Base-by-base conservation (phyloP, 352 stramenopile genomes). In the Pythium periplocum region DNA sequence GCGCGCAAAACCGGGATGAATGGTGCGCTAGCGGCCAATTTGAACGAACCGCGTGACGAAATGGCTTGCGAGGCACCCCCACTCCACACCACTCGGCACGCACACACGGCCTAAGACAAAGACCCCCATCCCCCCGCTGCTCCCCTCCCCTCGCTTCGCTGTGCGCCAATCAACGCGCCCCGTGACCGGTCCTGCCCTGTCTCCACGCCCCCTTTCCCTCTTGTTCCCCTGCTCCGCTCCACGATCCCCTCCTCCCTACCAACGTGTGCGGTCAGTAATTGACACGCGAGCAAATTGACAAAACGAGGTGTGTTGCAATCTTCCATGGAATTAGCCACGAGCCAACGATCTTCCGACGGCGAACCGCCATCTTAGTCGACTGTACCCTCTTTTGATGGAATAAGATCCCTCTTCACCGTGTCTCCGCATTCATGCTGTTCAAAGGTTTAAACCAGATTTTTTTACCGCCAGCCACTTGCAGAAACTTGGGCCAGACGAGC, bases 211-310 rank as follows among this genome's bases (percentile, higher is more conserved):
- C 44, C 46, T 36, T 38, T 44, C 45, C 42, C 33, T 36, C 34
- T 46, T 45, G 26, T 51, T 50, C 49, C 55, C 44, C 49, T 63
- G 49, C 56, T 39, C 56, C 58, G 53, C 47, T 62, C 42, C 43
- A 17, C 7, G 10, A 57, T 50, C 45, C 33, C 49, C 48, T 38
- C 41, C 39, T n/a, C 34, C 11, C 36, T 52, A 12, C n/a, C 1
- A 32, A 30, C 35, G 4, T 32, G 32, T 37, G 48, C 30, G 30
- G 8, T 12, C 26, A 43, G 32, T 26, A 26, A 54, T 52, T 62
- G 55, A 62, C 53, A 53, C 31, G 55, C 55, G 57, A 59, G 50
- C 38, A 38, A 45, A 53, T 37, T 58, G 17, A 33, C 57, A 64
- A 64, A 64, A 64, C 49, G 33, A 26, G 57, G 3, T 31, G 17